Conservation (phyloP, 2,329 filamentous ascomycete genomes). For the Colletotrichum sp. region DNA sequence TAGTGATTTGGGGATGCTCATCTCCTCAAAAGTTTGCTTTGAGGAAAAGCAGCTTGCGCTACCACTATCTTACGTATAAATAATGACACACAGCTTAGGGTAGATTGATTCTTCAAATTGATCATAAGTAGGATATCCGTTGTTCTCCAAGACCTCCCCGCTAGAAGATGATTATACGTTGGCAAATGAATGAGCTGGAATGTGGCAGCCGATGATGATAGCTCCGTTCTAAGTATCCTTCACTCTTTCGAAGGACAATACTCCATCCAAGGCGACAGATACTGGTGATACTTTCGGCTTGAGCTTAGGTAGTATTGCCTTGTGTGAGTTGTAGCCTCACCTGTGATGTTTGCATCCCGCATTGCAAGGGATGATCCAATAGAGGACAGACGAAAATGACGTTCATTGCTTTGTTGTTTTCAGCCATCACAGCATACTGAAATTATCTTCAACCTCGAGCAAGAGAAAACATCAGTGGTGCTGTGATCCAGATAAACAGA, state of each 20-base stretch:
- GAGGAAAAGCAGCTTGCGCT: background rate
- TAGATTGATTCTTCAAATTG: background rate
- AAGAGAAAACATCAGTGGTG: background rate
- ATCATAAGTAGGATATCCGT: background rate
- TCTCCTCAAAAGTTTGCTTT: background rate
- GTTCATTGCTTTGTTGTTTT: too few relatives aligned
- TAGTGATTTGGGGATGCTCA: accelerated
- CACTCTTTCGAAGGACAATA: accelerated
- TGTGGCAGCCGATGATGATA: background rate
- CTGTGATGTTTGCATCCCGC: background rate
- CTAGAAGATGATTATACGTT: accelerated
- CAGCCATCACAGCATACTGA: background rate
- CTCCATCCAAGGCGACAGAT: background rate
- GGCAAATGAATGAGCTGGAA: accelerated
- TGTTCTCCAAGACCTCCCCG: accelerated
- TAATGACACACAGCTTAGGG: too few relatives aligned
- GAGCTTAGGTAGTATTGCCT: background rate
- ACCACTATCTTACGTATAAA: accelerated
- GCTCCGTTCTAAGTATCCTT: accelerated
- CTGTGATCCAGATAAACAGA: background rate
- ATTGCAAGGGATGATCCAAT: background rate
- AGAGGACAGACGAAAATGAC: too few relatives aligned
- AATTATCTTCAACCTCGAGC: background rate
- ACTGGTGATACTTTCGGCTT: background rate
- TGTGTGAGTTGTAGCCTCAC: background rate